phyloP scores from a whole-genome alignment of 1,284 basidiomycete genomes.

The Cutaneotrichosporon sp. region DNA sequence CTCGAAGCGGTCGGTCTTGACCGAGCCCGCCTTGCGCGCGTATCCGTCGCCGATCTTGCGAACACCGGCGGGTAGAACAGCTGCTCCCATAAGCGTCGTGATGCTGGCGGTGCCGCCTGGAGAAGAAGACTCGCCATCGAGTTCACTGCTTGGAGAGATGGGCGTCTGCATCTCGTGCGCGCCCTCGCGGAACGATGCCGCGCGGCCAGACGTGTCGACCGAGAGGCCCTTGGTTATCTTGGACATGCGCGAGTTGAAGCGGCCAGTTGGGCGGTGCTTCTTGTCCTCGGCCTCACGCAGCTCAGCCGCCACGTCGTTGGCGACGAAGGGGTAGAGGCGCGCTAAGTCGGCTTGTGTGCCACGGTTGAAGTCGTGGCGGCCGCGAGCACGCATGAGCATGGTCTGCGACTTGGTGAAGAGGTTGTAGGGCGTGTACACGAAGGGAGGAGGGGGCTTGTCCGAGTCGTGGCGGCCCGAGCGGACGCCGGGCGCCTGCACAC shows the following conservation, averaged over 20 bases:
- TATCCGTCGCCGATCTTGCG: conserved; percentile 14
- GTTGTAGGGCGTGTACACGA: conserved; percentile 58
- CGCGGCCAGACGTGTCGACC: conserved; percentile 23
- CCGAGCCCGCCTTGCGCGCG: conserved; percentile 18
- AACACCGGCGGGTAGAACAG: conserved; percentile 9
- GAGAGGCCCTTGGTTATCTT: conserved; percentile 26
- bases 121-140: conserved; percentile 22
- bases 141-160: conserved; percentile 20
- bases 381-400: conserved; percentile 54
- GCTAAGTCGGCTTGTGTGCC: conserved; percentile 51
- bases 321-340: conserved; percentile 50
- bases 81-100: conserved; percentile 22
- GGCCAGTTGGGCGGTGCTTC: conserved; percentile 17
- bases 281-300: conserved; percentile 38
- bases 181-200: neutral
- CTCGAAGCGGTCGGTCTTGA: conserved; percentile 13
- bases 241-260: conserved; percentile 25
- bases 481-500: conserved; percentile 44
- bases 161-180: conserved; percentile 1
- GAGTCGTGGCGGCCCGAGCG: conserved; percentile 45
- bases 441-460: conserved; percentile 55
- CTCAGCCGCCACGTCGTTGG: conserved; percentile 47
- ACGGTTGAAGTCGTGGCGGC: conserved; percentile 51
- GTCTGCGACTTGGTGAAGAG: conserved; percentile 57
- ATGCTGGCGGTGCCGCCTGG: conserved; percentile 10